Evolutionary conservation across 2,329 filamentous ascomycete genomes (phyloP), one percentile per base, ranked within the genome.

Genomic region (Boeremia lycopersici): DNA sequence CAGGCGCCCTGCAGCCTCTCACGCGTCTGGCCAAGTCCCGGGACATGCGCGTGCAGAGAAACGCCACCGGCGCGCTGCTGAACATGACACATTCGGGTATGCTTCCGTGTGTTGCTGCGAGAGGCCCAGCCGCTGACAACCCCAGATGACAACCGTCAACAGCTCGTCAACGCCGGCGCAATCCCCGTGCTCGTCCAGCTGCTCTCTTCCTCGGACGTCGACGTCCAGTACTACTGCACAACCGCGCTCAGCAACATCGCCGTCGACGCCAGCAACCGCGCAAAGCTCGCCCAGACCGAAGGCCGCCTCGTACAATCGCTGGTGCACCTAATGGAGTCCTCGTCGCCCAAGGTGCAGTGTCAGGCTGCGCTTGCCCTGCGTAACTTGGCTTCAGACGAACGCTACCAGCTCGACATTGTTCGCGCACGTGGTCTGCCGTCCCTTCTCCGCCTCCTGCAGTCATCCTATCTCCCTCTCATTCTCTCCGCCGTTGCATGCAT

Each of bases 51-150:
- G 95, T 99, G 42, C 95, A 99, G 79, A 86, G 95, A 62, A 99
- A 99, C 77, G 95, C 95, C 53, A 99, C 95, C 0, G 95, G 95
- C 48, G 95, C 95, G 40, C 80, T 99, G 53, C 84, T 99, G 63
- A 99, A 99, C 77, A 99, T 99, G 95, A 99, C 95, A 68, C 95
- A 99, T 80, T 98, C 93, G 61, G 92, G 92, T 96, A 85, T 56
- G 84, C 12, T 33, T 39, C 40, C 48, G 25, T 56, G n/a, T 35
- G 17, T 35, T 23, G 15, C 26, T 25, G 29, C 23, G 36, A 48
- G 40, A 40, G 25, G 39, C 39, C n/a, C 29, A 25, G 34, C 34
- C 56, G 48, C 65, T 73, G 42, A 74, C 57, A 38, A 9, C 5
- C 60, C 34, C 73, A 95, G 95, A 98, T 74, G 95, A 99, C 76